Evolutionary conservation across 257 asterid genomes (phyloP).

Genomic region (Nicotiana attenuata): DNA sequence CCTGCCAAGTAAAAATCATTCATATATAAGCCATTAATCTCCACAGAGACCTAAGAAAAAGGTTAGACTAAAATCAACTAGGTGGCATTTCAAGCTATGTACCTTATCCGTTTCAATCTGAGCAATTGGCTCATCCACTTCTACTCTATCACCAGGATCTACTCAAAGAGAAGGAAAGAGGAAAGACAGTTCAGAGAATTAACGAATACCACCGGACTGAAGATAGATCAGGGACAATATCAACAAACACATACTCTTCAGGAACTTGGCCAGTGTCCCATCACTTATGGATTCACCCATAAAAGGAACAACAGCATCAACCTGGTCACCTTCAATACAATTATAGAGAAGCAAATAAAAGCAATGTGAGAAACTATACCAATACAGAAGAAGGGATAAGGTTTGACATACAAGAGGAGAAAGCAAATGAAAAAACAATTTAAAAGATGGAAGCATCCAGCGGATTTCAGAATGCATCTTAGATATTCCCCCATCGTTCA

Average conservation of each 20-base stretch:
- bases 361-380: conserved; percentile 1
- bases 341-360: conserved; percentile 12
- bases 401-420: not conserved
- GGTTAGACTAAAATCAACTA: not conserved
- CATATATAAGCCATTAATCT: conserved; percentile 8
- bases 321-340: conserved; percentile 18
- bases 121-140: conserved; percentile 89
- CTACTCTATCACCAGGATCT: conserved; percentile 92
- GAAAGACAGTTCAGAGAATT: not conserved
- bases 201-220: not conserved
- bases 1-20: conserved; percentile 41
- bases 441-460: not conserved
- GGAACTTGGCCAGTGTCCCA: conserved; percentile 75
- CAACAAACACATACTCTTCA: conserved; percentile 52
- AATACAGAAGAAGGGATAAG: not conserved
- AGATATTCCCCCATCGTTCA: not conserved
- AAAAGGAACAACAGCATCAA: conserved; percentile 90
- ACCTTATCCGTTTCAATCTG: conserved; percentile 99
- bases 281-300: conserved; percentile 97
- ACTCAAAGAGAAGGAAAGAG: conserved; percentile 17
- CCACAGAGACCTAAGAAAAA: not conserved
- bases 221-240: not conserved
- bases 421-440: not conserved
- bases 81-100: not conserved
- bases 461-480: not conserved